Evolutionary conservation across 2,329 filamentous ascomycete genomes (phyloP), one percentile per base, ranked within the genome.

Genomic region (Ophiostoma piceae): DNA sequence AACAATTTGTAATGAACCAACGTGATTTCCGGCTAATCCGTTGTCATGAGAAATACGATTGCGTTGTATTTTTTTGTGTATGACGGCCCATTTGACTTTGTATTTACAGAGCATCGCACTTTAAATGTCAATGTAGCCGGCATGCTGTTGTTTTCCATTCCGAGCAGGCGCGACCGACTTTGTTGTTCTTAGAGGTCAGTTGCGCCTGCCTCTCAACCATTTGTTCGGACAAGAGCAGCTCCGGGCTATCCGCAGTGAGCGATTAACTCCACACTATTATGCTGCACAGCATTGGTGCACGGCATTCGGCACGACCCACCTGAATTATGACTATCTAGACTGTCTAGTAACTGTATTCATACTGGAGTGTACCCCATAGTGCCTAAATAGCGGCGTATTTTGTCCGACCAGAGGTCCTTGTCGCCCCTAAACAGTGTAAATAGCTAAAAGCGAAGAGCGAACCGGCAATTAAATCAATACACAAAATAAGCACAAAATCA

Each of bases 161-260:
- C 62, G 32, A 64, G 29, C 37, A 64, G 60, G 60, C 57, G 60
- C 60, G 62, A 39, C 62, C 35, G 19, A 35, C 51, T 16, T 54
- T 54, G 32, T 35, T 9, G 57, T 19, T 7, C 32, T 62, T 60
- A 19, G 41, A 43, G 12, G 14, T 19, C 14, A 19, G 43, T 16
- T 7, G 16, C 6, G 43, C 51, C 51, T 57, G 51, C n/a, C 8
- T 26, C n/a, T 26, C 51, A 26, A 22, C 11, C 51, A 26, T 57
- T 57, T 47, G 4, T 47, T 47, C 57, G 12, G 57, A 14, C 57
- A 62, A 32, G 51, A 26, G 12, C 57, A 62, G 32, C 62, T 39
- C 35, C 62, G 62, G 62, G 62, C 62, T 39, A 65, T 65, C 62
- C 65, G 65, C 39, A 43, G 64, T 67, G 65, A 67, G 62, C 62